These are phyloP conservation scores for Cicer bijugum DNA, from an alignment of 306 rosid genomes.

Conservation along the genomic window DNA sequence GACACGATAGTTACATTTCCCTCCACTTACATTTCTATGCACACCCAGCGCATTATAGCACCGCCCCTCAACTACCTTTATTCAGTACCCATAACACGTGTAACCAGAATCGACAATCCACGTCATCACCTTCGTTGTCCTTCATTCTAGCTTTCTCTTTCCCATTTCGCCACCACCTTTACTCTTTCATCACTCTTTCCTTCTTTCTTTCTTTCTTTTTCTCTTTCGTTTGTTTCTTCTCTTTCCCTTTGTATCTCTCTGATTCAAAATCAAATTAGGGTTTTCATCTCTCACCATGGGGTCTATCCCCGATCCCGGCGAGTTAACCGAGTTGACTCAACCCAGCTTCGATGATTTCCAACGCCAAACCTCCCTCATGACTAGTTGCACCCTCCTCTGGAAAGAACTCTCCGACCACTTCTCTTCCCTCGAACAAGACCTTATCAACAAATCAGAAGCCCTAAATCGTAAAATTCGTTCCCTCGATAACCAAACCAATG, in stretches of 20 bases:
- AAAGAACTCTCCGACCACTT: conserved; percentile 96
- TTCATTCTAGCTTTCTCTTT: not conserved
- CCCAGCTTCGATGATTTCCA: conserved; percentile 93
- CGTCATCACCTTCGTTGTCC: conserved; percentile 48
- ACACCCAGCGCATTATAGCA: conserved; percentile 59
- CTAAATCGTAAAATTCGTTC: conserved; percentile 62
- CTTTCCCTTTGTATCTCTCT: not conserved
- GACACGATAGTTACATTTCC: not conserved
- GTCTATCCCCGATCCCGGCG: conserved; percentile 99
- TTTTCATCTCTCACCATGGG: conserved; percentile 62
- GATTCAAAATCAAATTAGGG: conserved; percentile 39
- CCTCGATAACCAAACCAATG: conserved; percentile 67
- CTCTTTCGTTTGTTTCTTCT: not conserved
- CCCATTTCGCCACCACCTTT: conserved; percentile 40
- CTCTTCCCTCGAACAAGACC: conserved; percentile 72
- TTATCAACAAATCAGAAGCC: conserved; percentile 75
- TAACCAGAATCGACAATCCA: conserved; percentile 36
- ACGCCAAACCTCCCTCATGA: conserved; percentile 92
- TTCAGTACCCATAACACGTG: conserved; percentile 59
- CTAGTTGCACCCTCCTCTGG: conserved; percentile 97
- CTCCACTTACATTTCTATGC: conserved; percentile 21
- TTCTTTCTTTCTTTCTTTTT: not conserved
- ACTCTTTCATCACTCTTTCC: not conserved
- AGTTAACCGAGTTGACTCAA: conserved; percentile 74
- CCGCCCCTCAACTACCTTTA: conserved; percentile 45